Conservation (phyloP, 2,329 filamentous ascomycete genomes). For the Ascosphaera apis region DNA sequence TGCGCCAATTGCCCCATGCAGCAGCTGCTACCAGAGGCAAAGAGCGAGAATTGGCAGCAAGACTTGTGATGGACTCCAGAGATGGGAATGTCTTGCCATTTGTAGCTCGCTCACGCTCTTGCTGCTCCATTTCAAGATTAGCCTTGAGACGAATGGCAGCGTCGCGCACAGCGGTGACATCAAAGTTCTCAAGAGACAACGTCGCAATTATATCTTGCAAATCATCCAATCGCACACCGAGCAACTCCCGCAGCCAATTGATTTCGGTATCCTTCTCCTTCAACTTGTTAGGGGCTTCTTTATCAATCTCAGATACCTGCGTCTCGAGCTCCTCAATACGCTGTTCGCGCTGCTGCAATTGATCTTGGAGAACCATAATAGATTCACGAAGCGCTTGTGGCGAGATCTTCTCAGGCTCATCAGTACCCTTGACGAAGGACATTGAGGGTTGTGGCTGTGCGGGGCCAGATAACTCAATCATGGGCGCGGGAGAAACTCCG, state of each 20-base stretch:
- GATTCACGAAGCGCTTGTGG: slow-evolving; percentile 88
- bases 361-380: slow-evolving; percentile 88
- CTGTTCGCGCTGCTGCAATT: slow-evolving; percentile 80
- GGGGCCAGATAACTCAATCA: slow-evolving; percentile 14
- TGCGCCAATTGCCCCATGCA: slow-evolving; percentile 94
- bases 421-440: slow-evolving; percentile 20
- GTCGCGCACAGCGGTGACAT: slow-evolving; percentile 61
- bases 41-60: slow-evolving; percentile 54
- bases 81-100: slow-evolving; percentile 44
- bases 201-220: slow-evolving; percentile 74
- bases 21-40: slow-evolving; percentile 70
- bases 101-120: slow-evolving; percentile 70
- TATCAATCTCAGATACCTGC: slow-evolving; percentile 43
- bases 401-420: slow-evolving; percentile 64
- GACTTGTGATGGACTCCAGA: slow-evolving; percentile 51
- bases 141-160: slow-evolving; percentile 81
- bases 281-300: slow-evolving; percentile 58
- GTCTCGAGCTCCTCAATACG: slow-evolving; percentile 72
- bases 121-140: slow-evolving; percentile 93
- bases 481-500: slow-evolving; percentile 14
- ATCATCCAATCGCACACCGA: slow-evolving; percentile 75
- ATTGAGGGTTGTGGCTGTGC: slow-evolving; percentile 25
- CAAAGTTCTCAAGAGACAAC: slow-evolving; percentile 50
- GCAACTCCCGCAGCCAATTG: slow-evolving; percentile 76
- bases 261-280: slow-evolving; percentile 89